Evolutionary conservation across 805 yeast species (phyloP).

Genomic region (Komagataella kurtzmanii): DNA sequence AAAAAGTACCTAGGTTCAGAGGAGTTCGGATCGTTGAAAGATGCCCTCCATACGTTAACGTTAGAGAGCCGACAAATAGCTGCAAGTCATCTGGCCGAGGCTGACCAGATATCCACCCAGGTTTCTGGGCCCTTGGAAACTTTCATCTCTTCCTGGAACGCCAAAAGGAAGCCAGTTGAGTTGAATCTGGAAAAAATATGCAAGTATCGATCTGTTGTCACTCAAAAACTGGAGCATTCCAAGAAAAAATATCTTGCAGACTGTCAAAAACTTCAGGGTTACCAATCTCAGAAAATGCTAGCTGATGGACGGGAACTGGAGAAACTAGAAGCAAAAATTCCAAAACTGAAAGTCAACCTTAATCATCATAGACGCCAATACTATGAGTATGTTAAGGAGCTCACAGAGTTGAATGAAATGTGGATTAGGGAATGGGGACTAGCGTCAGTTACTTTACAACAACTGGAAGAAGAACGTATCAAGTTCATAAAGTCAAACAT

Average conservation of each 20-base stretch:
- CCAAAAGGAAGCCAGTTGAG: slow-evolving; percentile 44
- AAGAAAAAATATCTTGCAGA: slow-evolving; percentile 42
- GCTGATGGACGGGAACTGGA: slow-evolving; percentile 67
- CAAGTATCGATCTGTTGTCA: slow-evolving; percentile 26
- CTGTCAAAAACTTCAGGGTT: slow-evolving; percentile 44
- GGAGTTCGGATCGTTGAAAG: slow-evolving; percentile 46
- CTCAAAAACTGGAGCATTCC: slow-evolving; percentile 20
- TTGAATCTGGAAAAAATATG: slow-evolving; percentile 40
- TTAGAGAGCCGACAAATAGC: slow-evolving; percentile 48
- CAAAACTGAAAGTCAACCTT: slow-evolving; percentile 30
- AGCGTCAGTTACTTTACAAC: slow-evolving; percentile 49
- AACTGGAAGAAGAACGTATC: slow-evolving; percentile 58
- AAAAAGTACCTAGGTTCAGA: slow-evolving; percentile 35
- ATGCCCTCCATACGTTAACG: slow-evolving; percentile 44
- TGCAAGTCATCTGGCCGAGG: slow-evolving; percentile 37
- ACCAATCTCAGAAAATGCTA: slow-evolving; percentile 41
- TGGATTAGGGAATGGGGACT: slow-evolving; percentile 67
- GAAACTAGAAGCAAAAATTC: slow-evolving; percentile 40
- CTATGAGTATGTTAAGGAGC: slow-evolving; percentile 35
- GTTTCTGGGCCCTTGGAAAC: slow-evolving; percentile 37
- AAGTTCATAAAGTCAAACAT: slow-evolving; percentile 55
- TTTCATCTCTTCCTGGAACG: slow-evolving; percentile 36
- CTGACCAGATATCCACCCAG: slow-evolving; percentile 35
- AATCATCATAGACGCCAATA: slow-evolving; percentile 37
- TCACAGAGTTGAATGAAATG: slow-evolving; percentile 41